Percentiles rank a stretch among this genome's conserved stretches.
phyloP scores from a whole-genome alignment of 2,329 filamentous ascomycete species.

The Fusarium setosum region DNA sequence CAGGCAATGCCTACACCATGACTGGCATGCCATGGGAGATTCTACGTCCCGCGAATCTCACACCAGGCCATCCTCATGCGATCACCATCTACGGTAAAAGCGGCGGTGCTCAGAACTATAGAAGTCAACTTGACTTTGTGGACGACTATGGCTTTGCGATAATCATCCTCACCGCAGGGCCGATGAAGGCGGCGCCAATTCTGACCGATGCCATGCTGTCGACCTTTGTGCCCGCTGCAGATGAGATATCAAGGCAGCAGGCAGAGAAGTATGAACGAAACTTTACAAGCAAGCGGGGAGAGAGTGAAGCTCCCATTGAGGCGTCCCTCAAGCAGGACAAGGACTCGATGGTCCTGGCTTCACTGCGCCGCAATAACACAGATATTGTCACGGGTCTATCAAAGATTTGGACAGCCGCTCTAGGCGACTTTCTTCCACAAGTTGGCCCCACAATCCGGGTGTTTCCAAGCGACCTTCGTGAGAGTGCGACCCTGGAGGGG shows the following conservation, averaged over 20 bases:
- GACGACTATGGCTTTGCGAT: conserved; percentile 50
- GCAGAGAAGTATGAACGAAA: conserved; percentile 33
- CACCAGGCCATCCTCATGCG: conserved; percentile 43
- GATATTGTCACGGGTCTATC: conserved; percentile 34
- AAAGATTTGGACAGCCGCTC: conserved; percentile 35
- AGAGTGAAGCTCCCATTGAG: conserved; percentile 4
- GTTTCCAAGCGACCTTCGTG: conserved; percentile 40
- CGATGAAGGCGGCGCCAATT: conserved; percentile 40
- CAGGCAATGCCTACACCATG: conserved; percentile 43
- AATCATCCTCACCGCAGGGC: conserved; percentile 47
- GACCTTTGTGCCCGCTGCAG: conserved; percentile 42
- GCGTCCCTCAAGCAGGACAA: conserved; percentile 37
- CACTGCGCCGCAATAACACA: conserved; percentile 34
- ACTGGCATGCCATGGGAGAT: conserved; percentile 55
- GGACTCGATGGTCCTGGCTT: conserved; percentile 39
- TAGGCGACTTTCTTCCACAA: conserved; percentile 38
- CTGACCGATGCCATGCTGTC: conserved; percentile 45
- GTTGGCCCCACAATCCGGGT: conserved; percentile 34
- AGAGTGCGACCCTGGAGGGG: conserved; percentile 17
- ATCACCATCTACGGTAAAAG: conserved; percentile 50
- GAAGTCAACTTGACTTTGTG: conserved; percentile 48
- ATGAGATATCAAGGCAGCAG: conserved; percentile 43
- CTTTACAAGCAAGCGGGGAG: conserved; percentile 1
- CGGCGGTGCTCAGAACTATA: conserved; percentile 49
- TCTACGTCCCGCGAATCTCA: conserved; percentile 41